Conservation (phyloP, 345 rosid species). For the Cardamine occulta region DNA sequence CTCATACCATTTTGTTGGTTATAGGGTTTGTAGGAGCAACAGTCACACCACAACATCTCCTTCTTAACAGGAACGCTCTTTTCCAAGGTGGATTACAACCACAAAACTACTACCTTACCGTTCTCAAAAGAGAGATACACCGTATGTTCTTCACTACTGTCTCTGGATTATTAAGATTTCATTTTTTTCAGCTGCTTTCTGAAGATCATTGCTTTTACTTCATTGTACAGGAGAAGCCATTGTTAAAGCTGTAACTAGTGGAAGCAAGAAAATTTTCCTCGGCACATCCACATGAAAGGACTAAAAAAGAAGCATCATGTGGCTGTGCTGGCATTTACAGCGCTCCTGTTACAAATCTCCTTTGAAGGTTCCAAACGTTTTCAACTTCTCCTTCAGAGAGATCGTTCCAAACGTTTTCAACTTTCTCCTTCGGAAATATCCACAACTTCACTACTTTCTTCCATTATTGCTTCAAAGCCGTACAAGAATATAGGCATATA, state of each 20-base stretch:
- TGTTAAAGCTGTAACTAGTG: conserved; percentile 88
- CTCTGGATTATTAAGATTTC: neutral
- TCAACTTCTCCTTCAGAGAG: conserved; percentile 71
- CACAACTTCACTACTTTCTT: too few relatives aligned
- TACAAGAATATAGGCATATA: too few relatives aligned
- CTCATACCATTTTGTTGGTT: too few relatives aligned
- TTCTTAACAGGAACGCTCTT: conserved; percentile 86
- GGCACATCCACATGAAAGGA: conserved; percentile 94
- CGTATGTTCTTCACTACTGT: conserved; percentile 48
- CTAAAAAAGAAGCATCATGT: conserved; percentile 74
- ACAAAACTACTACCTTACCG: conserved; percentile 90
- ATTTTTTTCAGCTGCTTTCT: conserved; percentile 1
- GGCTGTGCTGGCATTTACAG: conserved; percentile 95
- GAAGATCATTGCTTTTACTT: conserved; percentile 13
- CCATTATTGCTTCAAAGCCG: too few relatives aligned
- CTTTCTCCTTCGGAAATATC: too few relatives aligned
- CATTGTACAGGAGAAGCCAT: conserved; percentile 75
- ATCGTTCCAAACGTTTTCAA: too few relatives aligned
- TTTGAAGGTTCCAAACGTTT: conserved; percentile 80
- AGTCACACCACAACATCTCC: conserved; percentile 94
- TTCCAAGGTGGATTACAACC: conserved; percentile 97
- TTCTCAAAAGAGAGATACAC: conserved; percentile 91
- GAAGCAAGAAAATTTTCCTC: conserved; percentile 81
- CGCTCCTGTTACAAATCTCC: conserved; percentile 72
- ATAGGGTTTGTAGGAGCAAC: conserved; percentile 89